Evolutionary conservation across 129 eudicot genomes (phyloP), one percentile per base, ranked within the genome.

Genomic region (Lonicera japonica): DNA sequence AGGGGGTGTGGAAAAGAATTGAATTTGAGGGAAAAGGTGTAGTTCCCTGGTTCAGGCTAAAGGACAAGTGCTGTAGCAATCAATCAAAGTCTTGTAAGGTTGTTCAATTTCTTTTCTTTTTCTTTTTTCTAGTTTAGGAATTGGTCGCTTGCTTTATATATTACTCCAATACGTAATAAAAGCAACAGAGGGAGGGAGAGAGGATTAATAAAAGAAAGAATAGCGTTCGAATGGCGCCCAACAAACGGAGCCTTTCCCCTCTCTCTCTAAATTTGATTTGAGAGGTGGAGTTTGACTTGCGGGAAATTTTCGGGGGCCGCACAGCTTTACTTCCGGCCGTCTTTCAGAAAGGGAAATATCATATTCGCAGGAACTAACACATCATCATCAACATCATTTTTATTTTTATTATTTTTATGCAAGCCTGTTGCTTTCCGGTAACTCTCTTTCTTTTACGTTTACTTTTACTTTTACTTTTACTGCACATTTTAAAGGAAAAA

Each of bases 131-230:
- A 21, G 0, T n/a, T 43, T 61, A 63, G 22, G n/a, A 24, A 22
- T 24, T 22, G 67, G 67, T 63, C 45, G 69, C 69, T 47, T 63
- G 68, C 58, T 29, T 64, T 64, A 29, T 25, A 64, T 64, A 29
- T 51, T 64, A 64, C 69, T 51, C 47, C 29, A 0, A 14, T 52
- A 20, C 0, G 21, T 52, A 20, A 8, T 55, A 55, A 0, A 8
- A 23, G 39, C 14, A 24, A 0, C 0, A 12, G 1, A 54, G n/a
- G n/a, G n/a, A n/a, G 0, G 4, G 39, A 5, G 8, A 11, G 15
- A 21, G 25, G 4, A 19, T 4, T 54, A 54, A n/a, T 8, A 15
- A 12, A 10, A 11, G n/a, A 23, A 14, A 11, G 61, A 18, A 56
- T 56, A 11, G 61, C 61, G 67, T 63, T 21, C 46, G 23, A 47